A percentile compares a stretch with the other conserved stretches of the same genome.
These are phyloP conservation scores for Ilex paraguariensis DNA, from an alignment of 305 asterid genomes.

Conservation along the genomic window DNA sequence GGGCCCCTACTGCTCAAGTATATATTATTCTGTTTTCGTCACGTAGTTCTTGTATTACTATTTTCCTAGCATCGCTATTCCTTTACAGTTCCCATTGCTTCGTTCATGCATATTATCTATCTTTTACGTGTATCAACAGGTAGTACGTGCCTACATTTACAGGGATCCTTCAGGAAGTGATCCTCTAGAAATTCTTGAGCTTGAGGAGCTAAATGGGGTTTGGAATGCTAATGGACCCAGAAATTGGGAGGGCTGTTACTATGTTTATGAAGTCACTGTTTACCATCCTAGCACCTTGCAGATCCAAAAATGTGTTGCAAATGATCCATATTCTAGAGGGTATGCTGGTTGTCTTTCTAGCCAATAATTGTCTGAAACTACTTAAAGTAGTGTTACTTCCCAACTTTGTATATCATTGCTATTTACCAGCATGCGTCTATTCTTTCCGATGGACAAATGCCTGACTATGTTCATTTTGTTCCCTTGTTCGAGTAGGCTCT, in stretches of 20 bases:
- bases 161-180: constrained; percentile 43
- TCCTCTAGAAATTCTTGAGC: constrained; percentile 58
- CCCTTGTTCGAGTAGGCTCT: constrained; percentile 49
- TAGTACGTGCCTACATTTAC: constrained; percentile 55
- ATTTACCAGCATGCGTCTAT: no score
- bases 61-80: background rate
- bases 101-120: constrained; percentile 5
- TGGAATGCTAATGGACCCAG: constrained; percentile 75
- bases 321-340: constrained; percentile 99
- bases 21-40: constrained; percentile 12
- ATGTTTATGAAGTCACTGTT: constrained; percentile 81
- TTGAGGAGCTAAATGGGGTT: constrained; percentile 74
- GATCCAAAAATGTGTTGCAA: constrained; percentile 72
- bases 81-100: background rate
- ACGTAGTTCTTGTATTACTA: no score
- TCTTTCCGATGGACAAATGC: no score
- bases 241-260: constrained; percentile 89
- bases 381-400: background rate
- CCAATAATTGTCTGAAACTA: background rate
- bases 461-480: constrained; percentile 1
- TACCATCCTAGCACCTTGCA: constrained; percentile 81
- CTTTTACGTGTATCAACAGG: constrained; percentile 31
- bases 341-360: constrained; percentile 27
- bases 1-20: constrained; percentile 99
- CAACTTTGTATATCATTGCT: no score